Conservation (phyloP, 176 grass and related monocot species). For the Saccharum officinarum region DNA sequence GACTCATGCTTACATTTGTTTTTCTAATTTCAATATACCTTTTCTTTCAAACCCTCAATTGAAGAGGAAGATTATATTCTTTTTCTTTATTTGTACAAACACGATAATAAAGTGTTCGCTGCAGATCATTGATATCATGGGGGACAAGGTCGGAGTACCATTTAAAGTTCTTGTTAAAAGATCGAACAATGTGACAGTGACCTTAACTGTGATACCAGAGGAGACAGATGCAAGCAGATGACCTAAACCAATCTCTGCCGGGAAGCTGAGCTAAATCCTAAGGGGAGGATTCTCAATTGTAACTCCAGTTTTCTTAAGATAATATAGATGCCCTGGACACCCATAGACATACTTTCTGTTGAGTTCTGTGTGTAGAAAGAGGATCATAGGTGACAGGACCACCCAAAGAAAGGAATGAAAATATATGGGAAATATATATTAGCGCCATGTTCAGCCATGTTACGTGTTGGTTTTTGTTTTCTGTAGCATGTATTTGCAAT, state of each 20-base stretch:
- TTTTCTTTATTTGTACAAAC: slow-evolving; percentile 36
- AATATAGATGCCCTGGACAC: neutral
- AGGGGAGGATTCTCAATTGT: slow-evolving; percentile 6
- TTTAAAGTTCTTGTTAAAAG: slow-evolving; percentile 65
- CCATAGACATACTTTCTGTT: neutral
- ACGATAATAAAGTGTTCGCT: slow-evolving; percentile 22
- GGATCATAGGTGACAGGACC: neutral
- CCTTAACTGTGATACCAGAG: slow-evolving; percentile 70
- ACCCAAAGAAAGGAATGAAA: neutral
- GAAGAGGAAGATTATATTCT: neutral
- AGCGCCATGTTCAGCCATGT: neutral
- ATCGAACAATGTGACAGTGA: slow-evolving; percentile 34
- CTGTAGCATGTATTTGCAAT: neutral
- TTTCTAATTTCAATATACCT: neutral
- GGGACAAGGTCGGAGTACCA: slow-evolving; percentile 59
- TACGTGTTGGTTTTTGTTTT: neutral
- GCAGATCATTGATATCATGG: slow-evolving; percentile 81
- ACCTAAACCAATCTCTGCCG: slow-evolving; percentile 31
- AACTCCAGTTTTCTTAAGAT: neutral
- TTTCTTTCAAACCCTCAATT: neutral
- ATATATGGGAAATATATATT: neutral
- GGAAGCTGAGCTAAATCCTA: neutral
- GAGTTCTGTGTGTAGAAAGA: slow-evolving; percentile 10
- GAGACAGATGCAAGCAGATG: slow-evolving; percentile 60
- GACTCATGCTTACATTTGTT: neutral